Evolutionary conservation across 2,329 filamentous ascomycete genomes (phyloP), one percentile per base, ranked within the genome.

Genomic region (Botrytis hyacinthi): DNA sequence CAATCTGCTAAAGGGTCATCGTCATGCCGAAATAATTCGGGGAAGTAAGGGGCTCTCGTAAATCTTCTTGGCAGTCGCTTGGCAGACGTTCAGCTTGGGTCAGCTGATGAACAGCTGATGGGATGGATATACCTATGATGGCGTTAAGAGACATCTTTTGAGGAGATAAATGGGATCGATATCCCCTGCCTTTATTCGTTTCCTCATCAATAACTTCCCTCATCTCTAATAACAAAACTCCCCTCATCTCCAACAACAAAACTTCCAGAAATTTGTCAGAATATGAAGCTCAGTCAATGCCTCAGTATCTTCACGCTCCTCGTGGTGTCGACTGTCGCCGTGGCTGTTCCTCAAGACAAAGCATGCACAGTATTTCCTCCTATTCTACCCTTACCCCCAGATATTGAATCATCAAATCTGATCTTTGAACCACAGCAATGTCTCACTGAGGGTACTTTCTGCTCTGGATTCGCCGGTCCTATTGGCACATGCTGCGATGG

Each of bases 231-330:
- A 22, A 46, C 1, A 18, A 44, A 35, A 9, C 4, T 61, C n/a
- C n/a, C 44, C 8, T 70, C 22, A 44, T 35, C 12, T 29, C 26
- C 20, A n/a, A 40, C 5, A 20, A 44, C 1, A 20, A 37, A 37
- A 7, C 5, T 62, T 62, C 1, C 6, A 2, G 3, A 20, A 61
- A 12, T 20, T 1, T 29, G 20, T 61, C 20, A 32, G 3, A 67
- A 67, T 67, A 72, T 72, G 70, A 72, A 72, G 61, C 48, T 72
- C 70, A 67, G 37, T 72, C 70, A 67, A 67, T 16, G 35, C 35
- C 37, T 72, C 5, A 44, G 48, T 22, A 65, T 66, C 16, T 16
- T 72, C 46, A 29, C 46, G 12, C 20, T 72, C 22, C 22, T 72
- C 29, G 48, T 67, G n/a, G 46, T 40, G 26, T 67, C 61, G 5